These are phyloP conservation scores for Eucalyptus erythrocorys DNA, from an alignment of 345 rosid species.

Conservation along the genomic window DNA sequence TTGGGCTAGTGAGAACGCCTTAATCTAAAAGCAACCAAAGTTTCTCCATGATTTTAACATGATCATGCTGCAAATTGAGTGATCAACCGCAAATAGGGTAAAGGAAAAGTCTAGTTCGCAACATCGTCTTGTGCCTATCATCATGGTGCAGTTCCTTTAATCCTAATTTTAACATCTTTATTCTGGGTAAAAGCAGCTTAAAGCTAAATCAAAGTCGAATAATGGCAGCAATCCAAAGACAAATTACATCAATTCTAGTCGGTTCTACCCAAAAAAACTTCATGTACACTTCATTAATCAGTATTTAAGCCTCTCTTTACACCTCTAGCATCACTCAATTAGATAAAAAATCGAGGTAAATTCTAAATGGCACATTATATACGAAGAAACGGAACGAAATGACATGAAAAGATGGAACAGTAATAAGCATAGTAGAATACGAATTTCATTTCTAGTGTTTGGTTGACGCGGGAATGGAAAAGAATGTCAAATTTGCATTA, in stretches of 20 bases:
- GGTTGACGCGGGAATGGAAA: neutral
- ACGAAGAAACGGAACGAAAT: neutral
- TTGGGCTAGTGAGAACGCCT: neutral
- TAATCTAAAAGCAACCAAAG: neutral
- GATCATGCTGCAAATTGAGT: neutral
- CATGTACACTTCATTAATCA: rapidly evolving
- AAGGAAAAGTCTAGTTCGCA: neutral
- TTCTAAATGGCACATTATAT: neutral
- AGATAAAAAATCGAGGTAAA: neutral
- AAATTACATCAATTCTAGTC: neutral
- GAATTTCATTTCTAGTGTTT: neutral
- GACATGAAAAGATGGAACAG: neutral
- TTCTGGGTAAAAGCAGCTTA: neutral
- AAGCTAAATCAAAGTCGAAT: neutral
- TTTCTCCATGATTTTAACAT: neutral
- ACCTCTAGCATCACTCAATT: neutral
- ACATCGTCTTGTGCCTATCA: neutral
- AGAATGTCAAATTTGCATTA: neutral
- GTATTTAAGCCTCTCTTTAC: neutral
- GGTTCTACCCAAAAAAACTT: neutral
- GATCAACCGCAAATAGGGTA: neutral
- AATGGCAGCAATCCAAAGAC: neutral
- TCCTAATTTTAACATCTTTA: neutral
- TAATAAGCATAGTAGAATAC: neutral
- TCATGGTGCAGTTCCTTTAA: neutral